Evolutionary conservation across 768 basidiomycete species (phyloP).

Genomic region (Kwoniella europaea): DNA sequence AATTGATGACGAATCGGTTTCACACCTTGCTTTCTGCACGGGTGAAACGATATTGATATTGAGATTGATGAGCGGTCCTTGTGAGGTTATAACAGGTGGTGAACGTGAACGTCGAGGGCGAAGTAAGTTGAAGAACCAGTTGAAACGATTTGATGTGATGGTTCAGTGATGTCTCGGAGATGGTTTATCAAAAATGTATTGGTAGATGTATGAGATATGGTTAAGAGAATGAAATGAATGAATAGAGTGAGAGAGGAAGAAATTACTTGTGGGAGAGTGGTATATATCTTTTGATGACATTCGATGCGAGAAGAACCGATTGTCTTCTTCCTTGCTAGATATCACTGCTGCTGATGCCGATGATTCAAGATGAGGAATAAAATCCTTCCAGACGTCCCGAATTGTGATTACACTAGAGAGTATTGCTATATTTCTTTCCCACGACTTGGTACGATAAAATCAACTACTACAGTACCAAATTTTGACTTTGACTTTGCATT

Average conservation of each 20-base stretch:
- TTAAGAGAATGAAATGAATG: neutral
- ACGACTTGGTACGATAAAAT: too few species aligned
- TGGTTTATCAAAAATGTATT: neutral
- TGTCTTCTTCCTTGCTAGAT: too few species aligned
- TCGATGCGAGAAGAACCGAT: neutral
- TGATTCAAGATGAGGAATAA: too few species aligned
- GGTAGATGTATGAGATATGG: neutral
- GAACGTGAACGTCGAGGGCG: neutral
- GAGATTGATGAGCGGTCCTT: neutral
- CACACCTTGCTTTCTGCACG: neutral
- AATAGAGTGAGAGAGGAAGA: too few species aligned
- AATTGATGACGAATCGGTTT: neutral
- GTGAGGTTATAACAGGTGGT: neutral
- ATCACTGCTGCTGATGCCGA: too few species aligned
- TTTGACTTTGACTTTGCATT: too few species aligned
- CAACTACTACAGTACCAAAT: too few species aligned
- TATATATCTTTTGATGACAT: too few species aligned
- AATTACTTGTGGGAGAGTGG: too few species aligned
- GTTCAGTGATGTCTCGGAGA: neutral
- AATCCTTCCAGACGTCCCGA: too few species aligned
- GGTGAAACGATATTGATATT: neutral
- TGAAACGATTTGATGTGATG: neutral
- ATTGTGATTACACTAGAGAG: too few species aligned
- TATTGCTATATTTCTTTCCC: too few species aligned
- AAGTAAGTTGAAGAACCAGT: neutral